These are phyloP conservation scores for Cyclotella baltica DNA, from an alignment of 108 stramenopile genomes.

Conservation along the genomic window DNA sequence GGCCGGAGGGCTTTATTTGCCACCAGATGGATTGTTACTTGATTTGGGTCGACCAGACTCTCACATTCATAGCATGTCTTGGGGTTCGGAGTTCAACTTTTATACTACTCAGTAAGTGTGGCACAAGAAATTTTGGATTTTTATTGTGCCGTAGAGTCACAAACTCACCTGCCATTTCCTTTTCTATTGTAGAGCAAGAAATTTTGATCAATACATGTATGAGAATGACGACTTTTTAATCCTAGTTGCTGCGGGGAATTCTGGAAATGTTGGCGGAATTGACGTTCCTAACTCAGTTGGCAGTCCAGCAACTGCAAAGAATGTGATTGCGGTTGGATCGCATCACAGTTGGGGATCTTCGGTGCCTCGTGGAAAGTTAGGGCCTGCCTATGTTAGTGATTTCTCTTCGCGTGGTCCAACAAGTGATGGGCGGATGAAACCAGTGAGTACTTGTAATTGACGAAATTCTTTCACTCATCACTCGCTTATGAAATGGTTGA, in stretches of 20 bases:
- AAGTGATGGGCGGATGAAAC: slow-evolving; percentile 48
- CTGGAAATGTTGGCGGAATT: slow-evolving; percentile 16
- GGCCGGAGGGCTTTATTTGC: slow-evolving; percentile 24
- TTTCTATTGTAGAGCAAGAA: too few species aligned
- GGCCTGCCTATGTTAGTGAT: slow-evolving; percentile 42
- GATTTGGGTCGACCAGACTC: slow-evolving; percentile 26
- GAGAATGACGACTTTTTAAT: slow-evolving; percentile 54
- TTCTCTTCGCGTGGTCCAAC: slow-evolving; percentile 52
- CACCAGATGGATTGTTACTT: slow-evolving; percentile 30
- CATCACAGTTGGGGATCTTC: slow-evolving; percentile 20
- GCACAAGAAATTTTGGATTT: not conserved
- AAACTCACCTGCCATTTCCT: too few species aligned
- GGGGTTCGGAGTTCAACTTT: slow-evolving; percentile 43
- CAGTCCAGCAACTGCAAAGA: slow-evolving; percentile 48
- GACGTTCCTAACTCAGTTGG: slow-evolving; percentile 53
- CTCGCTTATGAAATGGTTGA: too few species aligned
- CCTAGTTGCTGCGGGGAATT: slow-evolving; percentile 46
- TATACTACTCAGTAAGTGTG: slow-evolving; percentile 30
- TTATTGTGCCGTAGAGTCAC: not conserved
- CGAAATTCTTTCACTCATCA: not conserved
- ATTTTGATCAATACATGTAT: slow-evolving; percentile 54
- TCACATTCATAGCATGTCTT: slow-evolving; percentile 56
- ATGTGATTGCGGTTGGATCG: slow-evolving; percentile 41
- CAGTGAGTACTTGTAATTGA: slow-evolving; percentile 9
- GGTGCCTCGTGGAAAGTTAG: slow-evolving; percentile 13